Conservation (phyloP, 1,284 basidiomycete genomes). For the Ustanciosporium gigantosporum region DNA sequence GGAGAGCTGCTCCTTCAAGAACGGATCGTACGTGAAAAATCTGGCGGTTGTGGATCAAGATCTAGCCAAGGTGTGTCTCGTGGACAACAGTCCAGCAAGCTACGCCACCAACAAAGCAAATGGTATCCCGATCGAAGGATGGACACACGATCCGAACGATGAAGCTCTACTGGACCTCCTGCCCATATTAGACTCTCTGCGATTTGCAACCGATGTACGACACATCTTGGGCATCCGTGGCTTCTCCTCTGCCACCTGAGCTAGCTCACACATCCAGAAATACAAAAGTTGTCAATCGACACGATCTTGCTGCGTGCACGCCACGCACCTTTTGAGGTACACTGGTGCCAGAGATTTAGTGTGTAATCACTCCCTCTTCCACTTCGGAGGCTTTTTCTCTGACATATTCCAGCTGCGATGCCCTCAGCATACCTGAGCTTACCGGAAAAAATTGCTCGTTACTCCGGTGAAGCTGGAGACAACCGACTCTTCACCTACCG, state of each 20-base stretch:
- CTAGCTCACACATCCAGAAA: no score
- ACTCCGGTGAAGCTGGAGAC: no score
- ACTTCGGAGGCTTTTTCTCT: no score
- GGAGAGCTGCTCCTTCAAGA: constrained; percentile 90
- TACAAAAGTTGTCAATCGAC: background rate
- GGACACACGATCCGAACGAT: constrained; percentile 96
- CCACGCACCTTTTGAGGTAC: no score
- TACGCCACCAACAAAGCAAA: constrained; percentile 94
- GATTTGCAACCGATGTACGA: constrained; percentile 93
- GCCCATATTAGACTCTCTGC: constrained; percentile 89
- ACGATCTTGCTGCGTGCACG: background rate
- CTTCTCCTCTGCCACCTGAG: constrained; percentile 23
- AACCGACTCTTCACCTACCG: no score
- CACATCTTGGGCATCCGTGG: constrained; percentile 78
- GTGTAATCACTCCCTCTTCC: no score
- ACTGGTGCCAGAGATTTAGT: no score
- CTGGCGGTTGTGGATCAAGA: constrained; percentile 84
- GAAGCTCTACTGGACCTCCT: constrained; percentile 93
- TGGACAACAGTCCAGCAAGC: constrained; percentile 94
- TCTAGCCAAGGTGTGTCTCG: constrained; percentile 84
- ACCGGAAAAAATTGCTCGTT: no score
- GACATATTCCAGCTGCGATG: no score
- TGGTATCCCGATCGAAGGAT: constrained; percentile 97
- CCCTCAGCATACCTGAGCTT: no score
- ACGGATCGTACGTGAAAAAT: constrained; percentile 94